Conservation (phyloP, 164 flowering plant genomes). For the Magnolia officinalis region DNA sequence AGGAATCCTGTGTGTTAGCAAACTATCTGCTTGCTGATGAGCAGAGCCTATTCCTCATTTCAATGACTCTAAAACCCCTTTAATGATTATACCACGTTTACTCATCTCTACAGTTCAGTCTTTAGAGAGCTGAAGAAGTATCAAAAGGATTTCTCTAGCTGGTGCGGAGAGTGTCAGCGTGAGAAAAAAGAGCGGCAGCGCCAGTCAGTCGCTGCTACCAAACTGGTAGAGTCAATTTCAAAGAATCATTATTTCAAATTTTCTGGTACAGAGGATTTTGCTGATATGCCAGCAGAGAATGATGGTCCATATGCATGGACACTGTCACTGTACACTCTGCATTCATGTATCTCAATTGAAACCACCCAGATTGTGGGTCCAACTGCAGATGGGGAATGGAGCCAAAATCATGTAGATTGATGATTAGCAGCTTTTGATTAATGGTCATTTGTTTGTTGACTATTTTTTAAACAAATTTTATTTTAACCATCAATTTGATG, state of each 20-base stretch:
- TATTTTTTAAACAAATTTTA: no score
- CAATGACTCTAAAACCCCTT: background rate
- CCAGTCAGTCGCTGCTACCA: conserved; percentile 50
- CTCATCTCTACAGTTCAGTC: conserved; percentile 49
- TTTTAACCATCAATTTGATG: background rate
- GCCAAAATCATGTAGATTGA: background rate
- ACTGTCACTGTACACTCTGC: background rate
- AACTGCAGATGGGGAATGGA: no score
- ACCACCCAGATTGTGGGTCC: background rate
- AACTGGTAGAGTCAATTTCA: conserved; percentile 44
- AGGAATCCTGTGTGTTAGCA: no score
- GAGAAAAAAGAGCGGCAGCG: conserved; percentile 75
- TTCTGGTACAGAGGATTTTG: background rate
- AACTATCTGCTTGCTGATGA: background rate
- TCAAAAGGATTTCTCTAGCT: conserved; percentile 76
- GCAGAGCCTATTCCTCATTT: background rate
- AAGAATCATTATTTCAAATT: background rate
- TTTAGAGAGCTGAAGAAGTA: conserved; percentile 83
- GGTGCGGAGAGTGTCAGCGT: conserved; percentile 92
- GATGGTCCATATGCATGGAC: background rate
- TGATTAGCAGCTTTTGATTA: background rate
- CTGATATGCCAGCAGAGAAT: background rate
- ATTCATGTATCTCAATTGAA: no score
- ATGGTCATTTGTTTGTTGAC: background rate
- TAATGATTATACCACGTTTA: background rate